Evolutionary conservation across 208 protist species (phyloP).

Genomic region (Trypanosoma cruzi): DNA sequence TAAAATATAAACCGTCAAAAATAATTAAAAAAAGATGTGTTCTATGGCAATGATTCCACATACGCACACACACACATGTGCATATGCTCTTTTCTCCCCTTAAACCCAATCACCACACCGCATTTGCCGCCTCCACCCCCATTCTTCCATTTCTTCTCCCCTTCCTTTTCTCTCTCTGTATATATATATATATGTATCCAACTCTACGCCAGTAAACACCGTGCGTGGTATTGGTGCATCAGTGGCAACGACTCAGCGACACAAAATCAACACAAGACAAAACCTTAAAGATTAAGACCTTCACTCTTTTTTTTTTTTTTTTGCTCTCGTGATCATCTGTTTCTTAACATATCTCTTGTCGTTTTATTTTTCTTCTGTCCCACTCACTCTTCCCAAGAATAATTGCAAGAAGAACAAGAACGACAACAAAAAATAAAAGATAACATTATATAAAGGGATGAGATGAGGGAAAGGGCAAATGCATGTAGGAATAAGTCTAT

Average conservation of each 20-base stretch:
- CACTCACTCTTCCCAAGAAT: neutral
- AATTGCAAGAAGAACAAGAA: neutral
- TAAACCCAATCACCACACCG: too few relatives aligned
- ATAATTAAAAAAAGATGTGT: neutral
- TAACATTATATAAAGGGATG: too few relatives aligned
- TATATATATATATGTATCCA: neutral
- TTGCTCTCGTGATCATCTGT: neutral
- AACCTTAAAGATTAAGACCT: neutral
- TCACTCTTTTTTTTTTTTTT: slow-evolving; percentile 13
- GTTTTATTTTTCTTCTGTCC: neutral
- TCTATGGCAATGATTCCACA: neutral
- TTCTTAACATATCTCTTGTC: neutral
- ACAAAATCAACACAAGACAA: neutral
- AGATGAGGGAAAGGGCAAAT: neutral
- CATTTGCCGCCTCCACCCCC: too few relatives aligned
- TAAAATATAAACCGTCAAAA: neutral
- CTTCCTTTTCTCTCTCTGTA: neutral
- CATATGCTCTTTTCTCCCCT: neutral
- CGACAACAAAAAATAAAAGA: neutral
- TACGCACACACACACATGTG: neutral
- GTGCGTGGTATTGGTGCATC: neutral
- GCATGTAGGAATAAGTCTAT: neutral
- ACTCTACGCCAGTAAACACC: slow-evolving; percentile 2
- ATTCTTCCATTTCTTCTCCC: neutral
- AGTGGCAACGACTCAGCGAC: neutral